A percentile compares a stretch with the other conserved stretches of the same genome.
Conservation (phyloP, 257 asterid genomes). For the Verbena officinalis region DNA sequence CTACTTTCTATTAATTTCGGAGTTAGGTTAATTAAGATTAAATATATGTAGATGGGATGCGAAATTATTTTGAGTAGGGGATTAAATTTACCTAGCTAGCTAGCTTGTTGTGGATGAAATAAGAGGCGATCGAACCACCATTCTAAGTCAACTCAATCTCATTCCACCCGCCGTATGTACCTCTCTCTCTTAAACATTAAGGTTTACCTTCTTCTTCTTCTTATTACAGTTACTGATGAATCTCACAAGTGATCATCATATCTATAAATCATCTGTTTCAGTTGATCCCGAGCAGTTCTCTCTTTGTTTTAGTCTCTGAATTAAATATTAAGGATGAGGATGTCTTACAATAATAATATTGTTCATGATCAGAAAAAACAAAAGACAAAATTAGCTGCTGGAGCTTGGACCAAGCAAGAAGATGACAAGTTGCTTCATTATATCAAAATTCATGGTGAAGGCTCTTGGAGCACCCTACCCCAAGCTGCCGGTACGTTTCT, state of each 20-base stretch:
- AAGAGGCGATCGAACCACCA: too few species aligned
- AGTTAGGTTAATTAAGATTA: too few species aligned
- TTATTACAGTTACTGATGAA: too few species aligned
- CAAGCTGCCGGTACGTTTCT: constrained; percentile 38
- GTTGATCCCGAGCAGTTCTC: neutral
- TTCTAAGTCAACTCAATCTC: constrained; percentile 28
- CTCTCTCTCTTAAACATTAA: too few species aligned
- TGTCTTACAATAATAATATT: constrained; percentile 5
- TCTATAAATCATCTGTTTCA: too few species aligned
- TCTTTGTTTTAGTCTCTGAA: too few species aligned
- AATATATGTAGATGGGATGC: too few species aligned
- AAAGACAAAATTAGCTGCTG: constrained; percentile 19
- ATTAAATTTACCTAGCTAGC: neutral
- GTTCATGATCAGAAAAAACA: constrained; percentile 17
- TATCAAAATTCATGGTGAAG: constrained; percentile 42
- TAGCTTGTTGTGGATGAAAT: neutral
- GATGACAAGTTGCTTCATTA: constrained; percentile 41
- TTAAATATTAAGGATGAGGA: constrained; percentile 8
- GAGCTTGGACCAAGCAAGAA: constrained; percentile 47
- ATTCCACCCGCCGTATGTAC: constrained; percentile 2
- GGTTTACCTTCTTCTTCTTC: too few species aligned
- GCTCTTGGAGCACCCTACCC: constrained; percentile 42
- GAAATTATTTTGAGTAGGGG: too few species aligned
- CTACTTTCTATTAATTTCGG: too few species aligned
- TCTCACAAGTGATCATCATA: too few species aligned